These are phyloP conservation scores for Epichloe coenophiala DNA, from an alignment of 2,329 filamentous ascomycete species.

Conservation along the genomic window DNA sequence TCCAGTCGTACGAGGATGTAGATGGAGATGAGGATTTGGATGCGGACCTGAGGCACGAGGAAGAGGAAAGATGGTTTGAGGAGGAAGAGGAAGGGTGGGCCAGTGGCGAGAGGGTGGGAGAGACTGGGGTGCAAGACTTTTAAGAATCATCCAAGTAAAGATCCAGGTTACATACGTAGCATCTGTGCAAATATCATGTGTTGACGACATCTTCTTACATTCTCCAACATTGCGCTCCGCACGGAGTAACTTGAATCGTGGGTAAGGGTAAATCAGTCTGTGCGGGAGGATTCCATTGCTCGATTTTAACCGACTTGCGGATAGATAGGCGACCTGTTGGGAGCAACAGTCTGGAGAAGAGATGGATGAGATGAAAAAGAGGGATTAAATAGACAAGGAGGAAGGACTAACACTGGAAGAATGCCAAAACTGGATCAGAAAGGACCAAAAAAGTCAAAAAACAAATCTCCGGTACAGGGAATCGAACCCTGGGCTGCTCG, in stretches of 20 bases:
- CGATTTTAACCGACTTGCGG: too few relatives aligned
- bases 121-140: conserved; percentile 63
- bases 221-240: not conserved
- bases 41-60: conserved; percentile 42
- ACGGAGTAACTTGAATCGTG: not conserved
- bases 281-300: not conserved
- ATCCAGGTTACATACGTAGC: not conserved
- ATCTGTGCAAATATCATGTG: not conserved
- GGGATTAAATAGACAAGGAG: conserved; percentile 3
- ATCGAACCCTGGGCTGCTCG: conserved; percentile 24
- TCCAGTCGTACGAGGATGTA: conserved; percentile 54
- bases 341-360: too few relatives aligned
- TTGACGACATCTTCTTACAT: not conserved
- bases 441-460: not conserved
- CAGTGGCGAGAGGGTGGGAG: conserved; percentile 33
- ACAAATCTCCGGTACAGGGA: conserved; percentile 18
- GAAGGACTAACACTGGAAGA: not conserved
- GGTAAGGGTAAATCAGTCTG: not conserved
- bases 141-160: conserved; percentile 24
- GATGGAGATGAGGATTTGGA: conserved; percentile 64
- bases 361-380: conserved; percentile 1
- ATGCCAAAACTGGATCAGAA: not conserved
- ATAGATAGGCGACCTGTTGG: too few relatives aligned
- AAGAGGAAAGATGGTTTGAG: conserved; percentile 68
- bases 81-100: conserved; percentile 61